phyloP scores from a whole-genome alignment of 805 yeast genomes.

The Lipomyces kockii region DNA sequence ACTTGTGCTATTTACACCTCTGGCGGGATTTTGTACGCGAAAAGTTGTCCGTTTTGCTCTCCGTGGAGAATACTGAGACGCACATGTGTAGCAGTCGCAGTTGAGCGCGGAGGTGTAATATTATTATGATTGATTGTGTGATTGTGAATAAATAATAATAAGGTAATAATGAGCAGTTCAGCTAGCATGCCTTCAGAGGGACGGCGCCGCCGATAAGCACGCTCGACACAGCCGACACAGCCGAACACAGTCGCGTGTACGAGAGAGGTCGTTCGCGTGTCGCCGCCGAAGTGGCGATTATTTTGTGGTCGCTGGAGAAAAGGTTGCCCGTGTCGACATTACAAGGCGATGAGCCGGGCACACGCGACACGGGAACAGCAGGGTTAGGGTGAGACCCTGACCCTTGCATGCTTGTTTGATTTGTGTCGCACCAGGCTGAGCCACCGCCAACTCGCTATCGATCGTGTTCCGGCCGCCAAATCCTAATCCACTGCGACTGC shows the following conservation, averaged over 20 bases:
- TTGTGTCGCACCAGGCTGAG: neutral
- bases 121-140: no score
- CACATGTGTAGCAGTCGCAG: no score
- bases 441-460: constrained; percentile 6
- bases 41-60: no score
- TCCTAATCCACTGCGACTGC: neutral
- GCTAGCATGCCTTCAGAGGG: neutral
- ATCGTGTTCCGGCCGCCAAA: constrained; percentile 7
- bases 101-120: no score
- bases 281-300: neutral
- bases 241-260: neutral
- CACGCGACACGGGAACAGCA: neutral
- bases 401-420: neutral
- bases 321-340: neutral
- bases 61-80: no score
- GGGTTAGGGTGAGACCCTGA: neutral
- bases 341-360: neutral
- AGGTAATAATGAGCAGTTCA: no score
- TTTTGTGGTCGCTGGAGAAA: no score
- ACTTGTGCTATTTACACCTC: no score
- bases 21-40: no score
- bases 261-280: neutral
- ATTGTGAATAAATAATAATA: no score
- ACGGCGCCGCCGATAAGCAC: no score
- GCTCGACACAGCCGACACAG: neutral